A percentile compares a stretch with the other conserved stretches of the same genome.
These are phyloP conservation scores for Kuraishia piskuri DNA, from an alignment of 805 yeast genomes.

Conservation along the genomic window DNA sequence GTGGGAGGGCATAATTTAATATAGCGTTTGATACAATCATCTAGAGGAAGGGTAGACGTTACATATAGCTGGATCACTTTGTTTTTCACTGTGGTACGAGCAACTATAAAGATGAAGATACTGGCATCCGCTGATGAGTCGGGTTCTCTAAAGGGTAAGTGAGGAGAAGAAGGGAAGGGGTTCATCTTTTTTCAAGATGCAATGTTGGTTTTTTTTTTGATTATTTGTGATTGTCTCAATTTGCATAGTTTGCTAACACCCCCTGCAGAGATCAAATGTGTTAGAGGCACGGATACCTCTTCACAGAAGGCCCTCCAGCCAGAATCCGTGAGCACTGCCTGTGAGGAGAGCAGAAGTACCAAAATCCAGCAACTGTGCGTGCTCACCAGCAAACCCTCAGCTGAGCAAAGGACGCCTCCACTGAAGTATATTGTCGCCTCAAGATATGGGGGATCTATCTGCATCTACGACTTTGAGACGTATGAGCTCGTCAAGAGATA, in stretches of 20 bases:
- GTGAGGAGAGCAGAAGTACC: constrained; percentile 20
- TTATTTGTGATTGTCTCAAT: too few relatives aligned
- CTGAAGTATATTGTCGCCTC: constrained; percentile 30
- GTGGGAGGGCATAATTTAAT: too few relatives aligned
- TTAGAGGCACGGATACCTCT: constrained; percentile 74
- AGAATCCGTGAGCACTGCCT: constrained; percentile 29
- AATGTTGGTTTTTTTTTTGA: constrained; percentile 19
- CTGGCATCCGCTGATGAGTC: constrained; percentile 59
- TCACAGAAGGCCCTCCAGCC: constrained; percentile 60
- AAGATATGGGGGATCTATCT: constrained; percentile 33
- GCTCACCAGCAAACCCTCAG: constrained; percentile 18
- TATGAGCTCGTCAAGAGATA: constrained; percentile 12
- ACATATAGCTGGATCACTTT: too few relatives aligned
- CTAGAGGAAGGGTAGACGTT: too few relatives aligned
- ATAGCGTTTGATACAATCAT: too few relatives aligned
- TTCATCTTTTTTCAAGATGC: constrained; percentile 42
- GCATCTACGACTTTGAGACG: constrained; percentile 25
- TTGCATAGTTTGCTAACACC: neutral
- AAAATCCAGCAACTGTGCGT: constrained; percentile 23
- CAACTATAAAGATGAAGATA: constrained; percentile 40
- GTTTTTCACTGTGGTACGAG: neutral
- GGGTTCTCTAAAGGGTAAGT: constrained; percentile 43
- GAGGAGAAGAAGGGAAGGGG: constrained; percentile 43
- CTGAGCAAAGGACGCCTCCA: neutral
- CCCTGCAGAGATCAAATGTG: constrained; percentile 44